Percentiles rank a stretch among this genome's conserved stretches.
These are phyloP conservation scores for Danielia oregonensis DNA, from an alignment of 805 yeast species.

Conservation along the genomic window DNA sequence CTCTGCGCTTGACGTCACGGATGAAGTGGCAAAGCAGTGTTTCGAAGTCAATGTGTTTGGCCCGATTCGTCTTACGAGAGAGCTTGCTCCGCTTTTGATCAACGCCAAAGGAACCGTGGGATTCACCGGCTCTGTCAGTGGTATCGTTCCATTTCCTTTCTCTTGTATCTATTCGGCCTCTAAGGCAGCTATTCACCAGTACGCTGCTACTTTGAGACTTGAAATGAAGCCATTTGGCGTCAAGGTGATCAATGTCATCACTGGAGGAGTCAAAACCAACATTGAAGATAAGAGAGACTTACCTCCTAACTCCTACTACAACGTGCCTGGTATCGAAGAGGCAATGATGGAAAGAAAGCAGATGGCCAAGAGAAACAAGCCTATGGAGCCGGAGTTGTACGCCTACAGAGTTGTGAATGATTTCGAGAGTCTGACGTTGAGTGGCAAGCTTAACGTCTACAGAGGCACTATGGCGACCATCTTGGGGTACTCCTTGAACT, in stretches of 20 bases:
- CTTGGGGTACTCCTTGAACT: slow-evolving; percentile 28
- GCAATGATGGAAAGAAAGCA: slow-evolving; percentile 49
- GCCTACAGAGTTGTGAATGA: slow-evolving; percentile 55
- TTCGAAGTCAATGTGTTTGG: slow-evolving; percentile 70
- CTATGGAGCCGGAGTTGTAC: slow-evolving; percentile 57
- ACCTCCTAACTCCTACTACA: slow-evolving; percentile 53
- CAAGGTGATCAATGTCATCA: slow-evolving; percentile 61
- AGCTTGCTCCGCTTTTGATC: slow-evolving; percentile 51
- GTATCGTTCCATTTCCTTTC: slow-evolving; percentile 66
- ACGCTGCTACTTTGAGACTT: slow-evolving; percentile 56
- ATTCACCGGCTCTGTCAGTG: slow-evolving; percentile 73
- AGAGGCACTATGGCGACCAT: slow-evolving; percentile 49
- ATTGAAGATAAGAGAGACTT: slow-evolving; percentile 64
- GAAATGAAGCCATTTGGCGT: slow-evolving; percentile 75
- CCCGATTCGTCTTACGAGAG: slow-evolving; percentile 60
- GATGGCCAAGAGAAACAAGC: slow-evolving; percentile 57
- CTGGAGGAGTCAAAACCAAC: slow-evolving; percentile 73
- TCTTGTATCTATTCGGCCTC: slow-evolving; percentile 62
- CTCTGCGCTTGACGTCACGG: slow-evolving; percentile 65
- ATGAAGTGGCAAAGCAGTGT: slow-evolving; percentile 48
- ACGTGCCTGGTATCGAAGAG: slow-evolving; percentile 46
- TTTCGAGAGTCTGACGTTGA: slow-evolving; percentile 34
- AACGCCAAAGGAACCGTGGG: slow-evolving; percentile 66
- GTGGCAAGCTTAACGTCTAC: slow-evolving; percentile 45
- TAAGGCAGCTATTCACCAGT: slow-evolving; percentile 75